Base-by-base conservation (phyloP, 805 yeast species). In the Wickerhamiella kurtzmanii region DNA sequence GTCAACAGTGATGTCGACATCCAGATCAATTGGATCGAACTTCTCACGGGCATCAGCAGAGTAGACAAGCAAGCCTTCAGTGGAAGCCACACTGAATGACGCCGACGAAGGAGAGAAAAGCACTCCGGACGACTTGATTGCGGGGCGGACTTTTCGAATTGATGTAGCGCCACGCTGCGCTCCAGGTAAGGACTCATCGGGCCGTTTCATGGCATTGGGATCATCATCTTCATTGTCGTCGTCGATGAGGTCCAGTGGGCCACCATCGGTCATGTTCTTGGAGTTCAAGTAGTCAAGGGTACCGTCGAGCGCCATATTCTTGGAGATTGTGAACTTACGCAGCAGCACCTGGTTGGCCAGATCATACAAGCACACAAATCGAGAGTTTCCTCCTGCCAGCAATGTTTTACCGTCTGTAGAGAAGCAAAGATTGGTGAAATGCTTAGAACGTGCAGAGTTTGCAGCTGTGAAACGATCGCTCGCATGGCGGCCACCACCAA, bases 21-120 rank as follows among this genome's bases (percentile, higher is more conserved):
- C 97, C 60, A 92, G 72, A 62, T 92, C 97, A 61, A 85, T 85
- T 32, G 98, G 98, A 68, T 92, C 98, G 60, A 92, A 92, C 48
- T 55, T 51, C 22, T 79, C 67, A 44, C 80, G 65, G 6, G 20
- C 41, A 62, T 89, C 94, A 37, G 87, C 75, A 1, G 95, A 80
- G 61, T 75, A 92, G 1, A 92, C 69, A 48, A 87, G 68, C 41
- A 92, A 67, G 6, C 98, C 98, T 62, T 89, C 97, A 0, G 98
- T 92, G 0, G 96, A 80, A 0, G 96, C 92, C 38, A 94, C 95
- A 1, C 95, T 92, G 70, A 92, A 92, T 32, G 94, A 78, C 18
- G 81, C 72, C 1, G 94, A 82, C 0, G 96, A 81, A 17, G 98
- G 98, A 1, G 95, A 84, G 59, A 88, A 92, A 54, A 72, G 74